Base-by-base conservation (phyloP, 768 basidiomycete genomes). In the Rossbeevera mucosa region DNA sequence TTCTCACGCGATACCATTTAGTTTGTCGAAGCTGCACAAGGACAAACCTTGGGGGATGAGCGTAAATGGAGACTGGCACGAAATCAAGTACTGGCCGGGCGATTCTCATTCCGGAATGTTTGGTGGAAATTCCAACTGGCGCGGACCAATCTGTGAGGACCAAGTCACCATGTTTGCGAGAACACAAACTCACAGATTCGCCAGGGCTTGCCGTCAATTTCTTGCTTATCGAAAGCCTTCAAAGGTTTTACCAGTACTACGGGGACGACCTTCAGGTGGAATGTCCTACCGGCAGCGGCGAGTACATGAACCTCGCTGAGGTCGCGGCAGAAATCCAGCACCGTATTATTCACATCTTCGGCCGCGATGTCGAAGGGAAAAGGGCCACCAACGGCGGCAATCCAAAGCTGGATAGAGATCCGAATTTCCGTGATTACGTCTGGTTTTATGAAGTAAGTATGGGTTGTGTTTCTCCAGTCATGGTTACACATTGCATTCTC, bases 291-390 rank as follows among this genome's bases (percentile, higher is more conserved):
- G 93, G 94, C 24, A 90, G 87, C 56, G 96, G 96, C n/a, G 94
- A 96, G 59, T 92, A 86, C 71, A 97, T 97, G 94, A 91, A 93
- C 65, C 82, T 99, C 7, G 91, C 87, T 9, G 80, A 82, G 52
- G 93, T 95, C 18, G 93, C 96, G 5, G 95, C 97, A 63, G 96
- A 99, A 70, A 94, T 99, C 51, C 96, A 98, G 69, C 95, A 98
- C 65, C 86, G 96, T n/a, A 85, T 98, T 56, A 99, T 98, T 51
- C 94, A 98, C 69, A 93, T 99, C 61, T 99, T 99, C 63, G 86
- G 91, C n/a, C 83, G 94, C 24, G 95, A 99, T 65, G 69, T 81
- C 56, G 80, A 91, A 54, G 94, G 94, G 9, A 79, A 81, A 55
- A 78, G 96, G 36, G 94, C 96, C 0, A 88, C 87, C 16, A 98